These are phyloP conservation scores for Takashimella koratensis DNA, from an alignment of 1,284 basidiomycete genomes.

Conservation along the genomic window DNA sequence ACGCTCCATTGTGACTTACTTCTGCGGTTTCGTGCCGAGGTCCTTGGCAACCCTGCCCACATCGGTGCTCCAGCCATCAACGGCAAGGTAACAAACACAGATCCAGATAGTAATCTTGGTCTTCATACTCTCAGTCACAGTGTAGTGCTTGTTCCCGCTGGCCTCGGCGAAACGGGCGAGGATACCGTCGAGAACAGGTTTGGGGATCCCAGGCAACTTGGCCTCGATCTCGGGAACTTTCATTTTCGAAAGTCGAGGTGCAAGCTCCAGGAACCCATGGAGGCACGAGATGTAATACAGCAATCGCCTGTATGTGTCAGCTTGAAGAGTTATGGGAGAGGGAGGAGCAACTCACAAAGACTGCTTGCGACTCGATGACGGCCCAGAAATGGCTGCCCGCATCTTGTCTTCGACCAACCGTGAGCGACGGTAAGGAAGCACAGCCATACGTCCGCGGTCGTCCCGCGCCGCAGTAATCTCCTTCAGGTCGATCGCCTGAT, in stretches of 20 bases:
- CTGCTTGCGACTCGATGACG: constrained; percentile 49
- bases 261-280: constrained; percentile 61
- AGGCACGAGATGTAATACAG: constrained; percentile 74
- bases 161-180: constrained; percentile 75
- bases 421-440: constrained; percentile 63
- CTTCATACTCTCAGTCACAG: constrained; percentile 63
- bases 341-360: constrained; percentile 53
- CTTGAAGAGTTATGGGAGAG: background rate
- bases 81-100: constrained; percentile 70
- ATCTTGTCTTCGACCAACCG: constrained; percentile 57
- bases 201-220: constrained; percentile 61
- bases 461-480: constrained; percentile 58
- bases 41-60: constrained; percentile 65
- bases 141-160: constrained; percentile 54
- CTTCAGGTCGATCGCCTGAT: constrained; percentile 38
- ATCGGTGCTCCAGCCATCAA: constrained; percentile 73
- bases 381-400: constrained; percentile 20
- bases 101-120: constrained; percentile 70
- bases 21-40: constrained; percentile 59
- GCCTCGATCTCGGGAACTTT: constrained; percentile 47
- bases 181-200: constrained; percentile 66
- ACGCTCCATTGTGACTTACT: constrained; percentile 58
- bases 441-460: constrained; percentile 54
- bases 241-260: constrained; percentile 21
- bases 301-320: constrained; percentile 65